Conservation (phyloP, 352 stramenopile genomes). For the Globisporangium spinosum region DNA sequence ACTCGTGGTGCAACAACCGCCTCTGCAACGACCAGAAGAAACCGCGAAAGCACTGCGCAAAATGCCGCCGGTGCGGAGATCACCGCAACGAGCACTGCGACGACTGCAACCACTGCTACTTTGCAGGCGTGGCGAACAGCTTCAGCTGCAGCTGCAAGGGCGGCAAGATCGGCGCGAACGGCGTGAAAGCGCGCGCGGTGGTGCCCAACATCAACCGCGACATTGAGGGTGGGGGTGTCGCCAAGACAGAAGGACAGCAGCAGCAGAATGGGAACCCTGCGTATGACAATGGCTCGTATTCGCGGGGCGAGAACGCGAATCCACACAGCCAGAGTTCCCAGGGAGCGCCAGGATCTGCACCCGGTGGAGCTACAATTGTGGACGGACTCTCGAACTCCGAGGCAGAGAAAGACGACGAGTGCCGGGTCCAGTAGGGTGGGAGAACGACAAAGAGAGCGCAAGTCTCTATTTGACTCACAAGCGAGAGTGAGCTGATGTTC, state of each 20-base stretch:
- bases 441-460: not conserved
- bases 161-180: constrained; percentile 20
- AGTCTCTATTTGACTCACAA: constrained; percentile 5
- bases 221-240: not conserved
- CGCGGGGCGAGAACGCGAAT: constrained; percentile 31
- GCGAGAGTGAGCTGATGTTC: not conserved
- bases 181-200: constrained; percentile 44
- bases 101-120: constrained; percentile 82
- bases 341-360: not conserved
- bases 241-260: constrained; percentile 4
- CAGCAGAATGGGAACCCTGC: constrained; percentile 1
- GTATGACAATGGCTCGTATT: not conserved
- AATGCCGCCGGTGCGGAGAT: constrained; percentile 72
- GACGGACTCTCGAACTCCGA: constrained; percentile 34
- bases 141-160: constrained; percentile 76
- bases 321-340: constrained; percentile 21
- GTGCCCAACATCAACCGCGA: constrained; percentile 35
- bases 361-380: constrained; percentile 10
- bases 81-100: constrained; percentile 83
- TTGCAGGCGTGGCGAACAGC: constrained; percentile 80
- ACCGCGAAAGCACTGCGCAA: constrained; percentile 72
- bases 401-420: constrained; percentile 54
- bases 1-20: constrained; percentile 79
- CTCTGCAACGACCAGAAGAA: constrained; percentile 76
- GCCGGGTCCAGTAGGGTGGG: constrained; percentile 52